A percentile compares a stretch with the other conserved stretches of the same genome.
Evolutionary conservation across 2,329 filamentous ascomycete species (phyloP).

Genomic region (Epichloe aotearoae): DNA sequence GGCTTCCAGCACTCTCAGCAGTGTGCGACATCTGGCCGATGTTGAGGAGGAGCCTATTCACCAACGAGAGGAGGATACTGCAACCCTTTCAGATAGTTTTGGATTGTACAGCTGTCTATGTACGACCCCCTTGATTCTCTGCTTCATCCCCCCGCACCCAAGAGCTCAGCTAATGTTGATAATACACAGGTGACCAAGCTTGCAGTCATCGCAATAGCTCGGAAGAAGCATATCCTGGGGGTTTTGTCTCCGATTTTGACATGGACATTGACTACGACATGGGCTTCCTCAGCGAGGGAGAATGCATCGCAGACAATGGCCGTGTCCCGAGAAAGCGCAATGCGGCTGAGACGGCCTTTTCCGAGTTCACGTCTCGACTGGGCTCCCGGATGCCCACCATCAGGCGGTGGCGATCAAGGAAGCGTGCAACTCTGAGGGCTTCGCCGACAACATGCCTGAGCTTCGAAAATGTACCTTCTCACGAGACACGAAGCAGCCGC

Average conservation of each 20-base stretch:
- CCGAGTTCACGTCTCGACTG: constrained; percentile 51
- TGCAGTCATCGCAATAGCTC: constrained; percentile 42
- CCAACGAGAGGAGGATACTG: constrained; percentile 47
- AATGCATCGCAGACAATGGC: constrained; percentile 33
- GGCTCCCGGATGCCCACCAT: constrained; percentile 46
- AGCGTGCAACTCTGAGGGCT: constrained; percentile 31
- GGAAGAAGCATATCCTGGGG: constrained; percentile 23
- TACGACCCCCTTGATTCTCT: constrained; percentile 31
- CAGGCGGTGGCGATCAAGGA: constrained; percentile 34
- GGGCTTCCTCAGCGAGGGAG: constrained; percentile 52
- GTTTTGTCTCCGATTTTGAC: constrained; percentile 29
- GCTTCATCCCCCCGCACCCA: too few species aligned
- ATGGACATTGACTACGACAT: constrained; percentile 53
- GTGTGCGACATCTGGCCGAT: constrained; percentile 60
- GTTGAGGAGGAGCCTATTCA: constrained; percentile 74
- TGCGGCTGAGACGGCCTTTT: constrained; percentile 44
- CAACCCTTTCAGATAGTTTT: constrained; percentile 17
- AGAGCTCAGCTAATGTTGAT: constrained; percentile 8
- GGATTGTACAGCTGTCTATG: constrained; percentile 58
- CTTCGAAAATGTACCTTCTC: constrained; percentile 62
- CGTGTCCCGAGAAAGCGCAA: constrained; percentile 40
- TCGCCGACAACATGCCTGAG: constrained; percentile 69
- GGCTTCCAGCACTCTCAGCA: constrained; percentile 32
- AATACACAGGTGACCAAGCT: constrained; percentile 41
- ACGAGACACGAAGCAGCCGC: constrained; percentile 60